Base-by-base conservation (phyloP, 2,329 filamentous ascomycete genomes). In the Penicillium sp. region DNA sequence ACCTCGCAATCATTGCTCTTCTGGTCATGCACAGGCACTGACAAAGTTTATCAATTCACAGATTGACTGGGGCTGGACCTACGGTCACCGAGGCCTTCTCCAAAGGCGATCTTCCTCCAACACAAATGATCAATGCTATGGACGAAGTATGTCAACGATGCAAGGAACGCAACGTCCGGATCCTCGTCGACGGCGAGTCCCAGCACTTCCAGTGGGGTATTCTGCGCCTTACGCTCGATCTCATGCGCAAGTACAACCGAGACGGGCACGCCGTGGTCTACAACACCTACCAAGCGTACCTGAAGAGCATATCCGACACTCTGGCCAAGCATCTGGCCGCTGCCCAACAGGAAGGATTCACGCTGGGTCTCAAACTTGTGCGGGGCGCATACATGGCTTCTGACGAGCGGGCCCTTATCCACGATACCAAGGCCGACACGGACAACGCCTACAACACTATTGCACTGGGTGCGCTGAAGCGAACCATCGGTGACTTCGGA, bases 101-200 rank as follows among this genome's bases (percentile, higher is more conserved):
- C 84, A 53, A 81, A 84, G 63, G 84, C 86, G 58, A 81, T 84
- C 10, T 81, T 82, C 88, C 91, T 0, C 85, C 87, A 0, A 80
- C 83, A 4, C 83, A 84, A 7, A 87, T 96, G 69, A 82, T 84
- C 54, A 77, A 83, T 14, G 89, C 90, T 14, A 90, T 96, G 62
- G 85, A 90, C 65, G 81, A 86, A 51, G 88, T 96, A 64, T 96
- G 92, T 76, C 56, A 28, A 15, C 63, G 61, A 31, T 69, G 66
- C 50, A 82, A 85, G 2, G 79, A 84, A 39, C 86, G 88, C 54
- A 86, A 88, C 25, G 86, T 96, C 2, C 84, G 86, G 3, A 82
- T 97, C 1, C 84, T 96, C 2, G 91, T 96, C 63, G 91, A 96
- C 63, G 93, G 92, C 1, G 93, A 97, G 76, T 91, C 96, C 75